These are phyloP conservation scores for Saitozyma podzolica DNA, from an alignment of 768 basidiomycete species.

Conservation along the genomic window DNA sequence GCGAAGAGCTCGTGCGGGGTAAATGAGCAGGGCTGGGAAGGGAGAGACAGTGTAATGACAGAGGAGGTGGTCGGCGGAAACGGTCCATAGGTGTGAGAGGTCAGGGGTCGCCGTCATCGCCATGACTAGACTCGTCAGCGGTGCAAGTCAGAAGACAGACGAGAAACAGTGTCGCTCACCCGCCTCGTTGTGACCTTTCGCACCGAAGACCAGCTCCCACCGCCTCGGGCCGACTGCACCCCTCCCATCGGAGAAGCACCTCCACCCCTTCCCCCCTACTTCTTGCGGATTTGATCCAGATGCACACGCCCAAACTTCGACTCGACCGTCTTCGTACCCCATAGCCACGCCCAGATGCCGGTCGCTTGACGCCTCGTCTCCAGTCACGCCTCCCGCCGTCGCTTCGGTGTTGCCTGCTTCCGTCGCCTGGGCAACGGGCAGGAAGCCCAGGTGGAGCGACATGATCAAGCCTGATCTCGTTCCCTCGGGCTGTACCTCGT, in stretches of 20 bases:
- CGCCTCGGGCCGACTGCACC: conserved; percentile 27
- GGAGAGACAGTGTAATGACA: conserved; percentile 50
- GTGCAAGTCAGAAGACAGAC: neutral
- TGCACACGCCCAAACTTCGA: conserved; percentile 59
- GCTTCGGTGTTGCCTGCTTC: neutral
- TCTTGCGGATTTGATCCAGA: conserved; percentile 12
- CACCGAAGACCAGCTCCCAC: conserved; percentile 48
- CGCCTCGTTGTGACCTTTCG: conserved; percentile 55
- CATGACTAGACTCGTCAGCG: conserved; percentile 64
- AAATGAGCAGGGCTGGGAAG: conserved; percentile 56
- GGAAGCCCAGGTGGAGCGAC: conserved; percentile 70
- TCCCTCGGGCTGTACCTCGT: neutral
- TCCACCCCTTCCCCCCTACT: neutral
- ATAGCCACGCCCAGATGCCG: conserved; percentile 62
- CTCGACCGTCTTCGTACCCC: conserved; percentile 84
- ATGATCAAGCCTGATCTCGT: conserved; percentile 64
- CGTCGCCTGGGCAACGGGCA: neutral
- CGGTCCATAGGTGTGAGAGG: conserved; percentile 66
- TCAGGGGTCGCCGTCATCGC: conserved; percentile 71
- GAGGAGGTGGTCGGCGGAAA: conserved; percentile 74
- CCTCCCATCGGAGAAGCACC: conserved; percentile 8
- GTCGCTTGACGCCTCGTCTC: neutral
- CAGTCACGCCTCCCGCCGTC: neutral
- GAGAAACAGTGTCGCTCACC: conserved; percentile 34
- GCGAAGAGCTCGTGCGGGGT: neutral